Conservation (phyloP, 2,329 filamentous ascomycete genomes). For the Hawksworthiomyces lignivorus region DNA sequence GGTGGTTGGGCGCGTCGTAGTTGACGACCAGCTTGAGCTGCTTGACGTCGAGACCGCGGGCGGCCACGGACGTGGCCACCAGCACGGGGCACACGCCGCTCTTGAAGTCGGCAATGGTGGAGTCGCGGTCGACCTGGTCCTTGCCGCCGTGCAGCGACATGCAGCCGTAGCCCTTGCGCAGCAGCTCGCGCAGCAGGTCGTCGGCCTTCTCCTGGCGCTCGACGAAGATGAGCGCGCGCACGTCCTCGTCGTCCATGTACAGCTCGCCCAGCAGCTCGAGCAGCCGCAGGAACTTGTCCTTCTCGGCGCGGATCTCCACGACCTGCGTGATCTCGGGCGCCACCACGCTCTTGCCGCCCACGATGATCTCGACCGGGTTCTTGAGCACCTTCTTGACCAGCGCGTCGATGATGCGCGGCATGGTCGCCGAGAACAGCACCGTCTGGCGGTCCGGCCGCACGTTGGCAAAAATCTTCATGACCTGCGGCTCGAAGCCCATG, state of each 20-base stretch:
- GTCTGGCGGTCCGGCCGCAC: constrained; percentile 89
- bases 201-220: constrained; percentile 88
- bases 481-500: constrained; percentile 98
- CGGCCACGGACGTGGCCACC: constrained; percentile 91
- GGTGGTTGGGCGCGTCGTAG: constrained; percentile 85
- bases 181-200: constrained; percentile 66
- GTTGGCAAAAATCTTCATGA: constrained; percentile 91
- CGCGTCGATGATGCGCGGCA: constrained; percentile 87
- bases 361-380: constrained; percentile 82
- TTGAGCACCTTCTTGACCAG: constrained; percentile 81
- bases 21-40: constrained; percentile 94
- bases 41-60: constrained; percentile 91
- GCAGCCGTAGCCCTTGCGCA: constrained; percentile 80
- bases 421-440: constrained; percentile 92
- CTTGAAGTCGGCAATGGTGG: constrained; percentile 89
- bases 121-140: constrained; percentile 87
- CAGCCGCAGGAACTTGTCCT: constrained; percentile 74
- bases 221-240: constrained; percentile 82
- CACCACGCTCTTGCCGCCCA: constrained; percentile 80
- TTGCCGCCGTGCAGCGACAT: constrained; percentile 93
- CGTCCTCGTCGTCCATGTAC: constrained; percentile 81
- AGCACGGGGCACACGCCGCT: constrained; percentile 81
- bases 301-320: constrained; percentile 78
- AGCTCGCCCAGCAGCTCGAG: constrained; percentile 81
- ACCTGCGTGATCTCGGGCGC: constrained; percentile 90